Conservation (phyloP, 2,329 filamentous ascomycete species). For the Colletotrichum eremochloae region DNA sequence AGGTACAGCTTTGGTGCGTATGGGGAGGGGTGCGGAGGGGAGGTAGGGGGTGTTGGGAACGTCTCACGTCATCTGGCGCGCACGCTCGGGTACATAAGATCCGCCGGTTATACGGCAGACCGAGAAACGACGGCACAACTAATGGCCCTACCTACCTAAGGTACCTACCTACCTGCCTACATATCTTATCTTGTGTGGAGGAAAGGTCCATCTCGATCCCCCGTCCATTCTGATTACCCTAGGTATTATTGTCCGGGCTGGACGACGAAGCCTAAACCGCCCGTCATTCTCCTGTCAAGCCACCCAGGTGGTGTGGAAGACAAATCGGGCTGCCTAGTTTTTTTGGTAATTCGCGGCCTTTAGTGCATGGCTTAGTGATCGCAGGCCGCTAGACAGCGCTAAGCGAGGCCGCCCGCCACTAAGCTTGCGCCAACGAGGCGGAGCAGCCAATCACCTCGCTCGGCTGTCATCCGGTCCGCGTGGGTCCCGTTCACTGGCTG, state of each 20-base stretch:
- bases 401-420: slow-evolving; percentile 24
- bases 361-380: neutral
- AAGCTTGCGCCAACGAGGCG: neutral
- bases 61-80: slow-evolving; percentile 37
- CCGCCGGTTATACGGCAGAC: slow-evolving; percentile 8
- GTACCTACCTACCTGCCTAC: too few species aligned
- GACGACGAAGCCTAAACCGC: slow-evolving; percentile 2
- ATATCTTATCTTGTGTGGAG: too few species aligned
- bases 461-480: neutral
- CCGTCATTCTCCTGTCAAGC: neutral
- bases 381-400: neutral
- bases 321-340: too few species aligned
- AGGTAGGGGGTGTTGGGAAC: slow-evolving; percentile 2
- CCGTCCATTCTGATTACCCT: neutral
- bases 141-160: too few species aligned
- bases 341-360: neutral
- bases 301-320: too few species aligned
- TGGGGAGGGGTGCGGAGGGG: neutral
- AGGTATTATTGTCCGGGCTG: neutral
- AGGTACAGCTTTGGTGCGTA: slow-evolving; percentile 1
- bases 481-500: neutral
- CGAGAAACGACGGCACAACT: neutral
- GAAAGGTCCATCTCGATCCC: neutral
- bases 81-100: slow-evolving; percentile 31
- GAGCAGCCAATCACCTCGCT: neutral